Conservation (phyloP, 768 basidiomycete species). For the Dioszegia hungarica region DNA sequence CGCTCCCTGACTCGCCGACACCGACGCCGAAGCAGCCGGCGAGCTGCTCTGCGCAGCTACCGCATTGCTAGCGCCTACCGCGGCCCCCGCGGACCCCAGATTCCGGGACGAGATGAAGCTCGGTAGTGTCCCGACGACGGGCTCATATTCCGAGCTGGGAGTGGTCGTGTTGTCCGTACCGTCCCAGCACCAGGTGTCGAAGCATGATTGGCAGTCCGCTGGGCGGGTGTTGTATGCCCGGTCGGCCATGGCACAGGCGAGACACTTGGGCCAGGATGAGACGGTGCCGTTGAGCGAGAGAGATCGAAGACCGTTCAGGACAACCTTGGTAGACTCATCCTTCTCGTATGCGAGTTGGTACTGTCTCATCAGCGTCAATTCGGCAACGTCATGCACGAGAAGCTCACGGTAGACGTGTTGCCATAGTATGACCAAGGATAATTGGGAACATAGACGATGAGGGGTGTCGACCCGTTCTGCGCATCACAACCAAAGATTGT, state of each 20-base stretch:
- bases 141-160: conserved; percentile 31
- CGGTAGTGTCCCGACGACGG: conserved; percentile 36
- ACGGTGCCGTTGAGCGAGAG: conserved; percentile 57
- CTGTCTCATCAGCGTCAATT: background rate
- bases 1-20: background rate
- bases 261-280: conserved; percentile 59
- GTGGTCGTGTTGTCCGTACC: conserved; percentile 40
- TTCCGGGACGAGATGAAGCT: conserved; percentile 19
- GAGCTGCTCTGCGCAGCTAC: background rate
- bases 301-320: conserved; percentile 59
- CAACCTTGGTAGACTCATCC: conserved; percentile 57
- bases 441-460: conserved; percentile 72
- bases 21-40: background rate
- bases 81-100: conserved; percentile 5
- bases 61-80: background rate
- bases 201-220: conserved; percentile 43
- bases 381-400: background rate
- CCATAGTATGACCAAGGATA: conserved; percentile 53
- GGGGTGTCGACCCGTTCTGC: conserved; percentile 54
- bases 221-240: conserved; percentile 47
- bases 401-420: conserved; percentile 43
- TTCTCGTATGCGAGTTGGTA: conserved; percentile 61
- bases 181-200: conserved; percentile 47
- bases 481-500: conserved; percentile 46
- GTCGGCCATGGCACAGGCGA: conserved; percentile 66